Conservation (phyloP, 2,329 filamentous ascomycete genomes). For the Diaporthe citri region DNA sequence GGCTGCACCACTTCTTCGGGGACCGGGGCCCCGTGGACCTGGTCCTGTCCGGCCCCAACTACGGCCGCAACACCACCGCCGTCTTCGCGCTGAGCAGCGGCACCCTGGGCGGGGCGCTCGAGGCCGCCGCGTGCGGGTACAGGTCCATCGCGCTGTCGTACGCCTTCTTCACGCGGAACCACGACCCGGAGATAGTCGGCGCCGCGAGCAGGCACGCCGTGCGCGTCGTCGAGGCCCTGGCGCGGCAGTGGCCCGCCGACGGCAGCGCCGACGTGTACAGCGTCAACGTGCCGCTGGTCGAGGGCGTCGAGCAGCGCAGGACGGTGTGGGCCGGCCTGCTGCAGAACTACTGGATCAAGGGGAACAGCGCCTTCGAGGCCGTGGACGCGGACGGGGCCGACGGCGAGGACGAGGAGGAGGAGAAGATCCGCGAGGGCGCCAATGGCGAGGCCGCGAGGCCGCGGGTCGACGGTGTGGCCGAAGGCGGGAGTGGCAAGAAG, state of each 20-base stretch:
- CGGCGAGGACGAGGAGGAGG: constrained; percentile 78
- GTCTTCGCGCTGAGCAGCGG: constrained; percentile 84
- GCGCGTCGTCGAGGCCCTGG: constrained; percentile 82
- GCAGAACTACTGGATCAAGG: constrained; percentile 90
- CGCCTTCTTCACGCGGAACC: constrained; percentile 88
- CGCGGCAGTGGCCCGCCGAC: constrained; percentile 77
- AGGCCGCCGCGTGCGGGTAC: constrained; percentile 78
- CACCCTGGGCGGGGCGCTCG: constrained; percentile 81
- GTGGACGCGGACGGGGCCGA: constrained; percentile 75
- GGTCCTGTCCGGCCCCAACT: constrained; percentile 85
- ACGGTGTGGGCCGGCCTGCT: constrained; percentile 88
- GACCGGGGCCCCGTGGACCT: constrained; percentile 80
- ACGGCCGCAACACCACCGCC: constrained; percentile 84
- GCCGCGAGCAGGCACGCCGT: constrained; percentile 82
- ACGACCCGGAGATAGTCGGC: constrained; percentile 84
- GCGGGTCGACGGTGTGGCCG: constrained; percentile 47
- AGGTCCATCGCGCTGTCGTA: constrained; percentile 87
- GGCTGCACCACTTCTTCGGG: constrained; percentile 82
- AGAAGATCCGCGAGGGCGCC: constrained; percentile 77
- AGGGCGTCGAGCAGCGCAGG: constrained; percentile 78
- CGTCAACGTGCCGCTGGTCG: constrained; percentile 89
- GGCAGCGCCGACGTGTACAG: constrained; percentile 84
- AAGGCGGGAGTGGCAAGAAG: constrained; percentile 49
- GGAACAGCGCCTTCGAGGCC: constrained; percentile 84
- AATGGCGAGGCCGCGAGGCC: constrained; percentile 56